phyloP scores from a whole-genome alignment of 345 rosid genomes.

The Cardiospermum halicacabum region DNA sequence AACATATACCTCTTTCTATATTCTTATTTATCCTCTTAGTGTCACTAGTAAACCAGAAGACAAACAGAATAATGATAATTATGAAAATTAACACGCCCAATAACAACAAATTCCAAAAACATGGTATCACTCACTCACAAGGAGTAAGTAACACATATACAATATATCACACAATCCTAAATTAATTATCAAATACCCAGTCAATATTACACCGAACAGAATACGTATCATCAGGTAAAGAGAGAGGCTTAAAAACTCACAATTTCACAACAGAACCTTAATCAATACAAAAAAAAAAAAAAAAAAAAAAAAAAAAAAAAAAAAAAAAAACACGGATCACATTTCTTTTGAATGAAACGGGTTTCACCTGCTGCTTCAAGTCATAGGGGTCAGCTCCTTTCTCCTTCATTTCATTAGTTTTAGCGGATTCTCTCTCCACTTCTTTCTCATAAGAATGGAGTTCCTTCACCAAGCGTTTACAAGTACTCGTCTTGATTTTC shows the following conservation, averaged over 20 bases:
- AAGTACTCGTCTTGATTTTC: conserved; percentile 73
- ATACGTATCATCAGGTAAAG: not conserved
- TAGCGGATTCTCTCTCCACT: conserved; percentile 86
- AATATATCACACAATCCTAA: not conserved
- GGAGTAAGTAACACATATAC: not conserved
- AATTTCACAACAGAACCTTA: no score
- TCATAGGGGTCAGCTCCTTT: conserved; percentile 90
- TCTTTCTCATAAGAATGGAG: conserved; percentile 86
- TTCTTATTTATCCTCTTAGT: not conserved
- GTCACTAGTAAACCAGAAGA: no score
- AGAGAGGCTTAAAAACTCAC: no score
- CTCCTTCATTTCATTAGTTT: conserved; percentile 85
- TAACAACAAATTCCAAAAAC: not conserved
- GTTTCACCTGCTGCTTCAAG: conserved; percentile 81
- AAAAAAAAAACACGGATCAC: not conserved
- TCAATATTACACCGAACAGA: not conserved
- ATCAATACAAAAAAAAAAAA: no score
- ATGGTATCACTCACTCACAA: not conserved
- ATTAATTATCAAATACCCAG: not conserved
- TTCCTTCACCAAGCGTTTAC: conserved; percentile 84
- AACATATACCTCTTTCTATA: not conserved
- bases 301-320: no score
- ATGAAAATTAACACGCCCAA: no score
- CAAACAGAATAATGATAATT: no score
- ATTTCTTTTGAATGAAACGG: not conserved